phyloP scores from a whole-genome alignment of 2,329 filamentous ascomycete species.

The Cordyceps tenuipes region DNA sequence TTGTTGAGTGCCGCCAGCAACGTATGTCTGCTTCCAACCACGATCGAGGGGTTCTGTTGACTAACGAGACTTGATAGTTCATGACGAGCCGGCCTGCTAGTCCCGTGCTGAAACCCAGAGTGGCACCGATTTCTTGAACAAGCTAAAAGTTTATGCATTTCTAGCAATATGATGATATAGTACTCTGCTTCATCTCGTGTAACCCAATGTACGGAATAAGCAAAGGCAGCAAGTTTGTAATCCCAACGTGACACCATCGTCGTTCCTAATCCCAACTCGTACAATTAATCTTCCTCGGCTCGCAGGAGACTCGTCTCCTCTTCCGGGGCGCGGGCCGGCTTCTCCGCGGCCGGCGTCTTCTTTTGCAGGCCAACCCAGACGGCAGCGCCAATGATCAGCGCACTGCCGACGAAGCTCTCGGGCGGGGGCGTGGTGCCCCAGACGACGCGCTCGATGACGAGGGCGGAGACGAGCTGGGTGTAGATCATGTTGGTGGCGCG shows the following conservation, averaged over 20 bases:
- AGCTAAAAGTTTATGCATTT: not conserved
- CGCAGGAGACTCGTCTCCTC: conserved; percentile 28
- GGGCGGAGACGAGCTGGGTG: conserved; percentile 25
- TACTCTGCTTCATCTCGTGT: not conserved
- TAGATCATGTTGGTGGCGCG: conserved; percentile 26
- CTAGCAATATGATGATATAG: not conserved
- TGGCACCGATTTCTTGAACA: not conserved
- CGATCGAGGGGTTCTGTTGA: not conserved
- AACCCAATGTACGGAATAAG: not conserved
- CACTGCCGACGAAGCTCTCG: conserved; percentile 30
- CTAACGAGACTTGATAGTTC: not conserved
- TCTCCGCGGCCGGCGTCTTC: conserved; percentile 20
- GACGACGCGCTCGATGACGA: conserved; percentile 32
- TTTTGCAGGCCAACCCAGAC: conserved; percentile 36
- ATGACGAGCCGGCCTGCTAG: conserved; percentile 6
- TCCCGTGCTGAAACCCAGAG: conserved; percentile 4
- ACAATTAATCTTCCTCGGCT: not conserved
- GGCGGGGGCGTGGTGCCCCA: conserved; percentile 34
- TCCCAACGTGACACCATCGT: not conserved
- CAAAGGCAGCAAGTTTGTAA: not conserved
- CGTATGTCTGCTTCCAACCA: conserved; percentile 45
- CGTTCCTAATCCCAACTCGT: not conserved
- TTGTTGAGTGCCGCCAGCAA: conserved; percentile 78
- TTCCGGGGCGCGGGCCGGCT: conserved; percentile 16
- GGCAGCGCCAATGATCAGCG: conserved; percentile 32